Conservation (phyloP, 2,329 filamentous ascomycete species). For the Tolypocladium tundrense region DNA sequence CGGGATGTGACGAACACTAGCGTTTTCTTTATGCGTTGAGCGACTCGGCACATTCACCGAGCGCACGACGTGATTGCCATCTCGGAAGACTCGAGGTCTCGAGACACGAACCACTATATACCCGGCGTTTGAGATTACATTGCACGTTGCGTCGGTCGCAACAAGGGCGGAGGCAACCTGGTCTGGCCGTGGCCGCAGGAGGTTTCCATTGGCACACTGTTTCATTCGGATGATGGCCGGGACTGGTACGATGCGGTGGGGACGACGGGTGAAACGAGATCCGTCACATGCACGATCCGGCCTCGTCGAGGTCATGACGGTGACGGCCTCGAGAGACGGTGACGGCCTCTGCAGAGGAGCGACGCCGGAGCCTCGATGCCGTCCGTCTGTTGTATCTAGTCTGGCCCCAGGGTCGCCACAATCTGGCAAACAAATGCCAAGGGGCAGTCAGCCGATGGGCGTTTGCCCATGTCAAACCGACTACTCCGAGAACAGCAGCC, state of each 20-base stretch:
- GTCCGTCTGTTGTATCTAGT: not conserved
- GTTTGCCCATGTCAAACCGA: not conserved
- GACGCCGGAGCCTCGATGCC: not conserved
- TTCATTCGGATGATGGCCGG: not conserved
- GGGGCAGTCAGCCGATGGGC: not conserved
- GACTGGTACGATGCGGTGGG: not conserved
- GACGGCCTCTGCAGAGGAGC: not conserved
- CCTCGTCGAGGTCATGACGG: not conserved
- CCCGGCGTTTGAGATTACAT: not conserved
- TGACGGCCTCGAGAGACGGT: not conserved
- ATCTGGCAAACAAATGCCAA: not conserved
- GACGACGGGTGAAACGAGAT: not conserved
- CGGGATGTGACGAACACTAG: not conserved
- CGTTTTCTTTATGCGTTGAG: not conserved
- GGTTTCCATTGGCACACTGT: not conserved
- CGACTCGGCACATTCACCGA: not conserved
- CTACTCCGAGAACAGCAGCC: not conserved
- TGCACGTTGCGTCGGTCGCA: not conserved
- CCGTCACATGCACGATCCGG: not conserved
- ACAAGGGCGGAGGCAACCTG: not conserved
- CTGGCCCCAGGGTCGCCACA: not conserved
- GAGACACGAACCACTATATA: not conserved
- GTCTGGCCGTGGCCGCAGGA: not conserved
- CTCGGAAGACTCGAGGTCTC: not conserved
- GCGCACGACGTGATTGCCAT: not conserved